Evolutionary conservation across 495 filamentous ascomycete genomes (phyloP).

Genomic region (Penicillium argentinense): DNA sequence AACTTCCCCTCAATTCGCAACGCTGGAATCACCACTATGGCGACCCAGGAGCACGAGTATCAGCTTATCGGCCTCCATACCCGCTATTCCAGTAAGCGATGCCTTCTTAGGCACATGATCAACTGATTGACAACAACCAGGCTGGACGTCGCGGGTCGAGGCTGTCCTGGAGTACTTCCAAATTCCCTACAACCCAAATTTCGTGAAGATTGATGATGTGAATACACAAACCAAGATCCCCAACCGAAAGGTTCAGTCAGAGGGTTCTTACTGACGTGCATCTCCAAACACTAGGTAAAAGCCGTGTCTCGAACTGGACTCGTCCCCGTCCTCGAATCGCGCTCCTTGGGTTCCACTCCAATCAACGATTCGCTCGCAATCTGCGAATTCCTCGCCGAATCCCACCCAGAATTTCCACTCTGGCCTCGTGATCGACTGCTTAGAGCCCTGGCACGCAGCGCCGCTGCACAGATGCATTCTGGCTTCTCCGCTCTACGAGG

Average conservation of each 20-base stretch:
- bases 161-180: constrained; percentile 38
- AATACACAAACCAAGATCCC: not conserved
- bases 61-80: constrained; percentile 34
- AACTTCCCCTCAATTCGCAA: constrained; percentile 1
- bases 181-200: constrained; percentile 27
- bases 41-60: constrained; percentile 21
- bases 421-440: constrained; percentile 47
- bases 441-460: constrained; percentile 50
- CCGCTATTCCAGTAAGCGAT: constrained; percentile 33
- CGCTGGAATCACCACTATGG: constrained; percentile 7
- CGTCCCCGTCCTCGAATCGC: constrained; percentile 33
- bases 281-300: constrained; percentile 19
- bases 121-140: constrained; percentile 15
- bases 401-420: constrained; percentile 37
- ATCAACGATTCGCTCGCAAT: constrained; percentile 56
- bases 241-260: not conserved
- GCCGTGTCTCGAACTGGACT: constrained; percentile 29
- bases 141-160: constrained; percentile 38
- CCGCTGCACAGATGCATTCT: constrained; percentile 56
- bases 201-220: constrained; percentile 28
- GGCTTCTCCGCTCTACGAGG: constrained; percentile 47
- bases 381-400: constrained; percentile 53
- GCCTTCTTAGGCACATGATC: not conserved
- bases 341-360: constrained; percentile 22
- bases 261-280: not conserved